A percentile compares a stretch with the other conserved stretches of the same genome.
phyloP scores from a whole-genome alignment of 352 stramenopile species.

The Globisporangium ultimum region DNA sequence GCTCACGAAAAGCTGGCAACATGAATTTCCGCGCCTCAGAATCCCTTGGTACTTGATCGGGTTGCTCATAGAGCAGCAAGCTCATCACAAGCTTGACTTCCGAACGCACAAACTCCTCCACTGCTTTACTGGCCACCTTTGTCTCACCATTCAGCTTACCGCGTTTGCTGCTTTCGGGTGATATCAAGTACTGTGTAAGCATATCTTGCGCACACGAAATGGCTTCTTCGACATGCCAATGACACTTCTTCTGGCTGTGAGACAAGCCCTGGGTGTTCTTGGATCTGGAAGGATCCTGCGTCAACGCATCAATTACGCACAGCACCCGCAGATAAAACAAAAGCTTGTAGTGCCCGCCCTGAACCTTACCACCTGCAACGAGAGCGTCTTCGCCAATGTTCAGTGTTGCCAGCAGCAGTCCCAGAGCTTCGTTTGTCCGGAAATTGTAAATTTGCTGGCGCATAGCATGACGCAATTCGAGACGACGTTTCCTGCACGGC shows the following conservation, averaged over 20 bases:
- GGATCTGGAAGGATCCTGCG: too few relatives aligned
- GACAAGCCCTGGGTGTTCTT: too few relatives aligned
- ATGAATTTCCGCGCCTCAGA: slow-evolving; percentile 31
- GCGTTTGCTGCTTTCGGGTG: too few relatives aligned
- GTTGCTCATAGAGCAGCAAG: slow-evolving; percentile 31
- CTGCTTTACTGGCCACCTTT: too few relatives aligned
- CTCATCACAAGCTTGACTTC: slow-evolving; percentile 29
- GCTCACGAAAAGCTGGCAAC: slow-evolving; percentile 31
- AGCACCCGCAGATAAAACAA: slow-evolving; percentile 34
- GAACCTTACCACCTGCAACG: neutral
- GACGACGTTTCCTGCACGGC: slow-evolving; percentile 5
- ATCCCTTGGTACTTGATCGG: slow-evolving; percentile 21
- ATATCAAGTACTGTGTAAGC: slow-evolving; percentile 15
- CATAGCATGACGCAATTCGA: slow-evolving; percentile 31
- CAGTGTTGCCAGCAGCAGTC: slow-evolving; percentile 18
- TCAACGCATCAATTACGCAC: slow-evolving; percentile 39
- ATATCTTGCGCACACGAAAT: slow-evolving; percentile 30
- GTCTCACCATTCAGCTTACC: too few relatives aligned
- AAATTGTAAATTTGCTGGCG: slow-evolving; percentile 32
- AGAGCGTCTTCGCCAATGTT: neutral
- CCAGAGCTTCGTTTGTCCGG: slow-evolving; percentile 28
- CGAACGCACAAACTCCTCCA: neutral
- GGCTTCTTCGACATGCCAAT: slow-evolving; percentile 32
- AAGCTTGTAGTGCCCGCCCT: slow-evolving; percentile 12
- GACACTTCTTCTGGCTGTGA: slow-evolving; percentile 3